phyloP scores from a whole-genome alignment of 768 basidiomycete species.

The Amanita jacksonii region DNA sequence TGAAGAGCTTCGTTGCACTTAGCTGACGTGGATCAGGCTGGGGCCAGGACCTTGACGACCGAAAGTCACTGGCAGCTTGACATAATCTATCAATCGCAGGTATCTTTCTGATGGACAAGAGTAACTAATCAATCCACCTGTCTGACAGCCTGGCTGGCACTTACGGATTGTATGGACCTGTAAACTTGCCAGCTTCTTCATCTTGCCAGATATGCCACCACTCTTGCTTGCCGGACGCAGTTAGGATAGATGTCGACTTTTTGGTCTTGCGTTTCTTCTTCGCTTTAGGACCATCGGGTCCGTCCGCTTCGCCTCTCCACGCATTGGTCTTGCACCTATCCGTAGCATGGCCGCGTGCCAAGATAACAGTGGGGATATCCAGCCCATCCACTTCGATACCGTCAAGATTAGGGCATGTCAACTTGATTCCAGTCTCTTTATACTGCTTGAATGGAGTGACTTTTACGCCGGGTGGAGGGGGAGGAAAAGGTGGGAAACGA shows the following conservation, averaged over 20 bases:
- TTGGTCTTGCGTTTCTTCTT: not conserved
- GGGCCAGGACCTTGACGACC: conserved; percentile 31
- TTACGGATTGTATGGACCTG: conserved; percentile 40
- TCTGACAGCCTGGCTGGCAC: no score
- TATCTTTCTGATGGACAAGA: conserved; percentile 27
- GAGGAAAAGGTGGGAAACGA: conserved; percentile 42
- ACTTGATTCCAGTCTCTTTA: conserved; percentile 26
- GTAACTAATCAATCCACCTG: no score
- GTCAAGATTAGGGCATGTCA: conserved; percentile 1
- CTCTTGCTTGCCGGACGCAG: no score
- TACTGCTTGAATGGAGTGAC: conserved; percentile 37
- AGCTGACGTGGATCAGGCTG: conserved; percentile 15
- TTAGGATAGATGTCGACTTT: no score
- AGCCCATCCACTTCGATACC: conserved; percentile 56
- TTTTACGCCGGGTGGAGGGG: conserved; percentile 25
- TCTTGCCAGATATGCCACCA: conserved; percentile 77
- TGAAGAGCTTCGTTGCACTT: conserved; percentile 45
- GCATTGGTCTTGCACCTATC: conserved; percentile 50
- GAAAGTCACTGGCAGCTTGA: conserved; percentile 52
- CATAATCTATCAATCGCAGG: conserved; percentile 45
- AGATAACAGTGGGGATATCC: conserved; percentile 56
- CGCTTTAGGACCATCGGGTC: conserved; percentile 20
- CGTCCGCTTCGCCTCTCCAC: conserved; percentile 42
- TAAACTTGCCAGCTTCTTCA: conserved; percentile 38
- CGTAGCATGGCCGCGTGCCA: conserved; percentile 41